Evolutionary conservation across 768 basidiomycete genomes (phyloP).

Genomic region (Kwoniella shandongensis): DNA sequence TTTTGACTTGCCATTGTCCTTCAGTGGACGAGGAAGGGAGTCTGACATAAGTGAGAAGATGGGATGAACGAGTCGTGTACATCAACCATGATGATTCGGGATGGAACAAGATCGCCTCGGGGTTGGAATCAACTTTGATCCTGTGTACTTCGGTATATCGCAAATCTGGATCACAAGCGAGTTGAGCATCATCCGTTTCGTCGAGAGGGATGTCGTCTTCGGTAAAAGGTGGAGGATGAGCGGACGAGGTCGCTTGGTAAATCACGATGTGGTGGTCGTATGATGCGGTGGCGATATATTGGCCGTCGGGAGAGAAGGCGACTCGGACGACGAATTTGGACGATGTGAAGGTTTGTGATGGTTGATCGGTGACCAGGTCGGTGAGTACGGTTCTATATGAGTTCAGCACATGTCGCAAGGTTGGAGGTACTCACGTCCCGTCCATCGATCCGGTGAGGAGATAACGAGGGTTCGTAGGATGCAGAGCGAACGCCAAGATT

Average conservation of each 20-base stretch:
- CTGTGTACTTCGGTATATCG: slow-evolving; percentile 34
- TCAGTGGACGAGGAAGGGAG: slow-evolving; percentile 7
- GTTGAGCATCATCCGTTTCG: slow-evolving; percentile 36
- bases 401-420: not conserved
- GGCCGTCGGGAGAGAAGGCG: slow-evolving; percentile 41
- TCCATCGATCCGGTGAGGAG: slow-evolving; percentile 51
- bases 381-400: slow-evolving; percentile 39
- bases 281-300: slow-evolving; percentile 45
- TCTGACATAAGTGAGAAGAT: slow-evolving; percentile 34
- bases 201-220: slow-evolving; percentile 35
- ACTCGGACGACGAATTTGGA: slow-evolving; percentile 46
- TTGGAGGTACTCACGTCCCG: slow-evolving; percentile 43
- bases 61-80: slow-evolving; percentile 40
- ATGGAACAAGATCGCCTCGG: slow-evolving; percentile 48
- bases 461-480: slow-evolving; percentile 43
- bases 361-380: slow-evolving; percentile 44
- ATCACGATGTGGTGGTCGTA: slow-evolving; percentile 48
- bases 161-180: slow-evolving; percentile 43
- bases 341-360: slow-evolving; percentile 46
- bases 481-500: slow-evolving; percentile 41
- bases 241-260: slow-evolving; percentile 23
- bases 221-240: slow-evolving; percentile 9
- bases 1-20: slow-evolving; percentile 15
- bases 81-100: slow-evolving; percentile 37
- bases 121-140: slow-evolving; percentile 42